Conservation (phyloP, 495 filamentous ascomycete genomes). For the Rhizodiscina lignyota region DNA sequence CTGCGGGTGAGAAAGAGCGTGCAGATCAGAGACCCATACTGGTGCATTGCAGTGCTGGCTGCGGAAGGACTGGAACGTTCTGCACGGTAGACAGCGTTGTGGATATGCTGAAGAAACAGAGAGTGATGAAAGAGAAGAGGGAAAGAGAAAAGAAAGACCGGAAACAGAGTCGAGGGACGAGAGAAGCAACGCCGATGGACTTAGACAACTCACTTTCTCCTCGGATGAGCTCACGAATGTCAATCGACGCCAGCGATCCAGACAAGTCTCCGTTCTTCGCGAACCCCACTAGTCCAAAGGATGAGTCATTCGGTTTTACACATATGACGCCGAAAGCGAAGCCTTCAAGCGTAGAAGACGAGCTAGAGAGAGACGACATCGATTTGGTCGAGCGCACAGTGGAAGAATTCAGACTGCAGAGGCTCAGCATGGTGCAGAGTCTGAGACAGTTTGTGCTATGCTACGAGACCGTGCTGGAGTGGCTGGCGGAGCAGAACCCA, state of each 20-base stretch:
- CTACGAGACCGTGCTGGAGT: slow-evolving; percentile 89
- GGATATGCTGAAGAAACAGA: slow-evolving; percentile 78
- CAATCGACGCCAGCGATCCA: slow-evolving; percentile 19
- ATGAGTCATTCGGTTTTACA: slow-evolving; percentile 15
- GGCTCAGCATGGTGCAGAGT: slow-evolving; percentile 94
- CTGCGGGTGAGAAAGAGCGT: slow-evolving; percentile 36
- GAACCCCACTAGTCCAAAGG: too few species aligned
- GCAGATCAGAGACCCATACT: slow-evolving; percentile 50
- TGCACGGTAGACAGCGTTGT: slow-evolving; percentile 92
- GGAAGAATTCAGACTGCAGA: slow-evolving; percentile 71
- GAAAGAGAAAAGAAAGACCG: neutral
- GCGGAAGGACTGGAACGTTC: slow-evolving; percentile 88
- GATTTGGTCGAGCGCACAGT: slow-evolving; percentile 79
- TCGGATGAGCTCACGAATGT: slow-evolving; percentile 20
- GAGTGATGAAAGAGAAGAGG: slow-evolving; percentile 11
- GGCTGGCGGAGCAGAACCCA: slow-evolving; percentile 40
- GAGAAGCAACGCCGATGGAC: neutral
- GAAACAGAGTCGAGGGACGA: neutral
- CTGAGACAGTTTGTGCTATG: slow-evolving; percentile 89
- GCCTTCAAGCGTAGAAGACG: too few species aligned
- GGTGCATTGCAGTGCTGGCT: slow-evolving; percentile 92
- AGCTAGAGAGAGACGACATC: slow-evolving; percentile 39
- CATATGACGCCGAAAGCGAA: slow-evolving; percentile 31
- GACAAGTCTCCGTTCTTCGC: slow-evolving; percentile 13
- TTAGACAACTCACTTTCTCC: neutral